Base-by-base conservation (phyloP, 805 yeast genomes). In the Monosporozyma aquatica region DNA sequence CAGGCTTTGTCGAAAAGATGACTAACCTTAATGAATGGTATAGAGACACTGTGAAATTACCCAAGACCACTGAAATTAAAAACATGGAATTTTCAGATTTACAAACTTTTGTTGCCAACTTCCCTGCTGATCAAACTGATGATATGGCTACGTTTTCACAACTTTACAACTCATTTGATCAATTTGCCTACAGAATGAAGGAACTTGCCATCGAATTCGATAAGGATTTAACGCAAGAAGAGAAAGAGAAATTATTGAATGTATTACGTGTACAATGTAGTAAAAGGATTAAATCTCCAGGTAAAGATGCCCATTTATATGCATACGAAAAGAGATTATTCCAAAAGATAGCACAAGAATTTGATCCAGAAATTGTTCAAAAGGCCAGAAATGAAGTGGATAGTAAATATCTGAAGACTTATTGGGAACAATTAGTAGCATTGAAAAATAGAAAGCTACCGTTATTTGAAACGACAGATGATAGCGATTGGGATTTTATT, bases 241-340 rank as follows among this genome's bases (percentile, higher is more conserved):
- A 52, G 23, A 58, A 48, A 43, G 28, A 42, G 20, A 35, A 44
- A 10, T 14, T 43, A n/a, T 30, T 59, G 25, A 42, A 42, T 13
- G 21, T 29, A 1, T 39, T 60, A 22, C 44, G 55, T 32, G 36
- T 27, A 1, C 20, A 43, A 6, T 40, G 54, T 8, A 49, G 49
- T 3, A 38, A 47, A 3, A 36, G 17, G 3, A 28, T 56, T 15
- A 17, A 22, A 6, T 48, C 57, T 2, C 54, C 59, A 3, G 48
- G 43, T 13, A 59, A 59, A 34, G 65, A 60, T 45, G 62, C 65
- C 4, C 41, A 41, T 14, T 20, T 57, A 20, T 51, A 46, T 40
- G 35, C 36, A 9, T 44, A 49, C 30, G 61, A 59, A 41, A 44
- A 42, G 18, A 45, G 45, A 9, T 22, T 46, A 24, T 58, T 57